Evolutionary conservation across 495 filamentous ascomycete species (phyloP), one percentile per base, ranked within the genome.

Genomic region (Penicillium arizonense): DNA sequence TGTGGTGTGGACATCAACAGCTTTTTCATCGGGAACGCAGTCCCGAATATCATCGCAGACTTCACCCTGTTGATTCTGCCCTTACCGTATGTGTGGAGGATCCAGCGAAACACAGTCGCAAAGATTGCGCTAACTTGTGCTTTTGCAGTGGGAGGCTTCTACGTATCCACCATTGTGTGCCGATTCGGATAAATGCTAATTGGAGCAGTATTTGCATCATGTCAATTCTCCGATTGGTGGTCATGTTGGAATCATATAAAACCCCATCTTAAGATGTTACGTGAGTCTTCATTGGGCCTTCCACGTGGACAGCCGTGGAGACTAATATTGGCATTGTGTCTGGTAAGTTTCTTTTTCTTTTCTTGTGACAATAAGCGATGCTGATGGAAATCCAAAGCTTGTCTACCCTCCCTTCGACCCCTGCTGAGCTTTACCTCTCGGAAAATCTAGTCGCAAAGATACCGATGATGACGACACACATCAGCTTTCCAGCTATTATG

Each of bases 321-420:
- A 35, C 44, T 12, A 35, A 46, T 18, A 33, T 46, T 33, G 44
- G 26, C 23, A 46, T 46, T 46, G 44, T 46, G 5, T 46, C 44
- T 5, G 44, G 44, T 46, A 26, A 33, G 21, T 33, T 35, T 30
- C 44, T 33, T 18, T 4, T 34, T 18, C 18, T 18, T 18, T 18
- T 18, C 18, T 18, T 18, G 18, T 18, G 18, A 18, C 18, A 18
- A 18, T 18, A 18, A 18, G 18, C 18, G 18, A 18, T 18, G 18
- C 18, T 18, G 18, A 18, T 1, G 18, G 18, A 18, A 18, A 18
- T 1, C 18, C 18, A 18, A 18, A 18, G 18, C 18, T 18, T 18
- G 18, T 18, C 18, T 18, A 18, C 18, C 18, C 18, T 18, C 18
- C 18, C 18, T 18, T 18, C 18, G 18, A 18, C 18, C 18, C 18